Evolutionary conservation across 352 stramenopile genomes (phyloP).

Genomic region (Phytophthora foliorum): DNA sequence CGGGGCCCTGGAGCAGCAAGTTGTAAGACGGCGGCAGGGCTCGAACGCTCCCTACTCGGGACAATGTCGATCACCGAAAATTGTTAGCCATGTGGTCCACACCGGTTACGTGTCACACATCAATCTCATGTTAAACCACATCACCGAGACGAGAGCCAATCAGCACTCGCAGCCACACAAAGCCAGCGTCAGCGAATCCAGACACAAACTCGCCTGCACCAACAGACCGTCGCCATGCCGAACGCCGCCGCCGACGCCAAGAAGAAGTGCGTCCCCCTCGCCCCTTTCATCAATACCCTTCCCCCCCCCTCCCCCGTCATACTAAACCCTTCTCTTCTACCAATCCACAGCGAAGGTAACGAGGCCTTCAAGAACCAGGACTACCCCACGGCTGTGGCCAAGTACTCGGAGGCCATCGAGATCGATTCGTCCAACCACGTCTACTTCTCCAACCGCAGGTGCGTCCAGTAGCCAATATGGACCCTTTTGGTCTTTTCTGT

Average conservation of each 20-base stretch:
- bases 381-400: slow-evolving; percentile 90
- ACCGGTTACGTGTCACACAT: neutral
- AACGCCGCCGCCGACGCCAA: slow-evolving; percentile 84
- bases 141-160: slow-evolving; percentile 10
- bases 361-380: slow-evolving; percentile 94
- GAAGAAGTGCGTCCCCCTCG: slow-evolving; percentile 71
- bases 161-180: slow-evolving; percentile 15
- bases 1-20: too few relatives aligned
- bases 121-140: slow-evolving; percentile 27
- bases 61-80: too few relatives aligned
- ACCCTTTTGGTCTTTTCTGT: neutral
- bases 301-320: neutral
- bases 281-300: neutral
- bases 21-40: too few relatives aligned
- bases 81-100: slow-evolving; percentile 1
- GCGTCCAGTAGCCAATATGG: neutral
- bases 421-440: slow-evolving; percentile 92
- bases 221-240: slow-evolving; percentile 48
- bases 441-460: slow-evolving; percentile 96
- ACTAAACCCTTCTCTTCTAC: neutral
- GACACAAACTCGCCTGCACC: slow-evolving; percentile 10
- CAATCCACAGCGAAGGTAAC: slow-evolving; percentile 89
- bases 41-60: too few relatives aligned
- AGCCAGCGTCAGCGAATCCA: slow-evolving; percentile 23
- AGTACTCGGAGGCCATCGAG: slow-evolving; percentile 94